Evolutionary conservation across 352 stramenopile genomes (phyloP).

Genomic region (Pythium aristosporum): DNA sequence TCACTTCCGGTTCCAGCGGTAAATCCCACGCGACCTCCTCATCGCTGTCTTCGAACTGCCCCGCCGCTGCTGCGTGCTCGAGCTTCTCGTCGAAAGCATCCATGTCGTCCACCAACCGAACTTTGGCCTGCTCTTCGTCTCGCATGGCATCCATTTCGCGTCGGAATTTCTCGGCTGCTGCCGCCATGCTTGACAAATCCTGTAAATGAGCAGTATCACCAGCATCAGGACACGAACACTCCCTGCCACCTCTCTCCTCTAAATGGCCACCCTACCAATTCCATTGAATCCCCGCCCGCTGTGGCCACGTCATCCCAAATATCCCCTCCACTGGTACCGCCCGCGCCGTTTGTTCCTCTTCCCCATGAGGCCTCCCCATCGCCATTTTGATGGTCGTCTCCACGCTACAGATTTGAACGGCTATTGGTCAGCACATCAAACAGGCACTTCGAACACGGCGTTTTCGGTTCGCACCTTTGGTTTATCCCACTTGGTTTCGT

Average conservation of each 20-base stretch:
- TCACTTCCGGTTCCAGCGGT: slow-evolving; percentile 14
- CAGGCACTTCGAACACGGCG: too few species aligned
- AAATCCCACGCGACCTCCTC: slow-evolving; percentile 69
- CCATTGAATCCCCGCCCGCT: slow-evolving; percentile 22
- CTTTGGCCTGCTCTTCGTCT: slow-evolving; percentile 31
- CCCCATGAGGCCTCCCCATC: slow-evolving; percentile 60
- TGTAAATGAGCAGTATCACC: slow-evolving; percentile 22
- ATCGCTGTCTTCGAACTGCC: slow-evolving; percentile 85
- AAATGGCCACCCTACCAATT: slow-evolving; percentile 20
- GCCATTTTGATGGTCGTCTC: slow-evolving; percentile 29
- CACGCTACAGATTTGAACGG: slow-evolving; percentile 23
- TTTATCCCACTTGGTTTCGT: slow-evolving; percentile 53
- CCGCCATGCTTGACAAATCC: slow-evolving; percentile 80
- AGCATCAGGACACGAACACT: slow-evolving; percentile 11
- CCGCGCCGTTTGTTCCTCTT: slow-evolving; percentile 40
- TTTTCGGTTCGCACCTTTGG: slow-evolving; percentile 27
- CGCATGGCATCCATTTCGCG: slow-evolving; percentile 85
- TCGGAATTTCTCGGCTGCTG: slow-evolving; percentile 80
- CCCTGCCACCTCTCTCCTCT: background rate
- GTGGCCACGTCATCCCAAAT: slow-evolving; percentile 79
- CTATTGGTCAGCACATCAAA: background rate
- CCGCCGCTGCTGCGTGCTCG: slow-evolving; percentile 61
- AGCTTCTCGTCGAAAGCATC: slow-evolving; percentile 82
- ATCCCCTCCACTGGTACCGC: slow-evolving; percentile 29
- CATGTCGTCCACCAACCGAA: slow-evolving; percentile 36